Evolutionary conservation across 2,329 filamentous ascomycete species (phyloP).

Genomic region (Thermomyces lanuginosus): DNA sequence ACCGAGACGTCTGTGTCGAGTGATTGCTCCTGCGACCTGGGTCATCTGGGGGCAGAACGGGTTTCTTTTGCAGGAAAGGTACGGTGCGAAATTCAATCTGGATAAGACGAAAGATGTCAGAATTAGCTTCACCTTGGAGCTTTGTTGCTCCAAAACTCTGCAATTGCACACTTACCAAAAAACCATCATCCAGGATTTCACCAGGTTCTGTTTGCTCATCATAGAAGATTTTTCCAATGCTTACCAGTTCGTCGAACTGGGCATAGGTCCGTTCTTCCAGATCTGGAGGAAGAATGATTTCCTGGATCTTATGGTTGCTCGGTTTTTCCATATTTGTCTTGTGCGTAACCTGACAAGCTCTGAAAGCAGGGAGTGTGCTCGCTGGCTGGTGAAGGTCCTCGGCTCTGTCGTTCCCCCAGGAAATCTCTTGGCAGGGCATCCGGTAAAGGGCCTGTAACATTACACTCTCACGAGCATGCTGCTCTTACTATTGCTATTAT

Average conservation of each 20-base stretch:
- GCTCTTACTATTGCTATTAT: too few relatives aligned
- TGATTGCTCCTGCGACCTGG: conserved; percentile 9
- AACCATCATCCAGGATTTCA: conserved; percentile 12
- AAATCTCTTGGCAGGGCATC: too few relatives aligned
- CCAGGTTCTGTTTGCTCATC: conserved; percentile 8
- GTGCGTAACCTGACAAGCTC: too few relatives aligned
- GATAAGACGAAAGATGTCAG: background rate
- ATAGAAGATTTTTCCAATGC: conserved; percentile 10
- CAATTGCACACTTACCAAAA: conserved; percentile 12
- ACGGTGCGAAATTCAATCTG: conserved; percentile 11
- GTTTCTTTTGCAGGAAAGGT: conserved; percentile 11
- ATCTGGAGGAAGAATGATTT: conserved; percentile 10
- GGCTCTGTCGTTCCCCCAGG: too few relatives aligned
- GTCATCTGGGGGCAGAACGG: conserved; percentile 11
- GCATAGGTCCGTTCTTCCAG: conserved; percentile 11
- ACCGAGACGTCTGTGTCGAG: conserved; percentile 4
- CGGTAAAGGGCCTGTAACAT: too few relatives aligned
- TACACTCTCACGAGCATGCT: too few relatives aligned
- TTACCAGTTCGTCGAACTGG: conserved; percentile 11
- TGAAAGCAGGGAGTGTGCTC: too few relatives aligned
- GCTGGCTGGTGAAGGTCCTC: too few relatives aligned
- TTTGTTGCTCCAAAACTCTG: too few relatives aligned
- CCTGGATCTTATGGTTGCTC: too few relatives aligned
- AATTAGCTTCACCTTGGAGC: background rate
- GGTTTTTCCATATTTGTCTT: too few relatives aligned